Evolutionary conservation across 371 early-diverging fungal genomes (phyloP).

Genomic region (Mucor saturninus): DNA sequence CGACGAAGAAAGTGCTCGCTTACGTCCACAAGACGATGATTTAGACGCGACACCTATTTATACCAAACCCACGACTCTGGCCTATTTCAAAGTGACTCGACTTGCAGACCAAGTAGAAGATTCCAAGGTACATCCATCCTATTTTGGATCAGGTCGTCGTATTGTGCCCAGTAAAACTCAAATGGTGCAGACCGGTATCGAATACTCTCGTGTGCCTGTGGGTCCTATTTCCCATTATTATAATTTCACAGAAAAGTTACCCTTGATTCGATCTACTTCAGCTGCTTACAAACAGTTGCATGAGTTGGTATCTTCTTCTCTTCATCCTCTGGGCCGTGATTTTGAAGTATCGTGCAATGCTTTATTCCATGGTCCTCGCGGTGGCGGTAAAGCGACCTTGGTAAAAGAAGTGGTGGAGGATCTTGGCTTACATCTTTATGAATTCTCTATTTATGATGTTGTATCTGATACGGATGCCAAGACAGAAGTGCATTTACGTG

Average conservation of each 20-base stretch:
- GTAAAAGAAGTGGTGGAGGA: constrained; percentile 67
- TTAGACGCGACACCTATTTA: neutral
- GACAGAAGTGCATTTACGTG: constrained; percentile 72
- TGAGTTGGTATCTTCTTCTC: constrained; percentile 68
- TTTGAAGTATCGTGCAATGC: constrained; percentile 76
- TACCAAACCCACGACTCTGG: constrained; percentile 41
- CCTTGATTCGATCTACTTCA: constrained; percentile 34
- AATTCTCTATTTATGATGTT: constrained; percentile 78
- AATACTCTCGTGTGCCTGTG: constrained; percentile 64
- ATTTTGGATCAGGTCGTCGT: constrained; percentile 50
- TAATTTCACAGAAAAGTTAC: constrained; percentile 35
- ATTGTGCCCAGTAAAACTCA: constrained; percentile 66
- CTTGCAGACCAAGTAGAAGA: constrained; percentile 30
- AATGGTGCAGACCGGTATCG: constrained; percentile 71
- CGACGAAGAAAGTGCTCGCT: constrained; percentile 51
- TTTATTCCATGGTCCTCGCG: constrained; percentile 80
- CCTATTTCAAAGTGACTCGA: constrained; percentile 61
- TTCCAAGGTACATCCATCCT: constrained; percentile 39
- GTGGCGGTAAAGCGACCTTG: constrained; percentile 83
- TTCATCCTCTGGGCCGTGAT: constrained; percentile 74
- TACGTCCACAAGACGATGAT: constrained; percentile 28
- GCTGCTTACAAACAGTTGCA: constrained; percentile 45
- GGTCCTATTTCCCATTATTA: constrained; percentile 49
- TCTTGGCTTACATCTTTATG: constrained; percentile 77
- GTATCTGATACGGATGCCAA: constrained; percentile 82